These are phyloP conservation scores for Escovopsis sp. DNA, from an alignment of 2,329 filamentous ascomycete genomes.

Conservation along the genomic window DNA sequence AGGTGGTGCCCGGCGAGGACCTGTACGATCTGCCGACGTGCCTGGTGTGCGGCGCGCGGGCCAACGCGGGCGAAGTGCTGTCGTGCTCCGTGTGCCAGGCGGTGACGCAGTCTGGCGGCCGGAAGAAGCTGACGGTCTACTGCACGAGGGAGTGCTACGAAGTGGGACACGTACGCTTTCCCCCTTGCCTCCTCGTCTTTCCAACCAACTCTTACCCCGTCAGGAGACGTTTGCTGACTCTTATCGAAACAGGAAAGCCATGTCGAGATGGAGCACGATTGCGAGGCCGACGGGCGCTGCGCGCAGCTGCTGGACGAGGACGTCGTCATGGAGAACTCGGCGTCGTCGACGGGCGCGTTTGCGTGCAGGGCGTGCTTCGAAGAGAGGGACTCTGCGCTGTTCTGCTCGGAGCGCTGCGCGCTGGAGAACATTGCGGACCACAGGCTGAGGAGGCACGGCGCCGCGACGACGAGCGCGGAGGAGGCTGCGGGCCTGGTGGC, in stretches of 20 bases:
- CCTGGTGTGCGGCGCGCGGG: conserved; percentile 20
- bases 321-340: conserved; percentile 23
- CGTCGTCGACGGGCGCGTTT: conserved; percentile 13
- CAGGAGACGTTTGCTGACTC: conserved; percentile 10
- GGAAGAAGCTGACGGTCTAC: conserved; percentile 25
- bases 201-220: not conserved
- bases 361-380: conserved; percentile 28
- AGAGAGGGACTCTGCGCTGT: conserved; percentile 22
- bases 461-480: conserved; percentile 10
- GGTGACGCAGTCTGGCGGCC: conserved; percentile 22
- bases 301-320: conserved; percentile 25
- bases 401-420: conserved; percentile 30
- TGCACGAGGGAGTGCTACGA: conserved; percentile 29
- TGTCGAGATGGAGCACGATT: conserved; percentile 24
- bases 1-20: conserved; percentile 15
- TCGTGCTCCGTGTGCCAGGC: conserved; percentile 32
- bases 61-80: conserved; percentile 22
- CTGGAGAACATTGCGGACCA: conserved; percentile 25
- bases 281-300: conserved; percentile 26
- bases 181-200: too few species aligned
- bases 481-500: conserved; percentile 11
- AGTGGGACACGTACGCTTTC: conserved; percentile 25
- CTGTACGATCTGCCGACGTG: conserved; percentile 26
- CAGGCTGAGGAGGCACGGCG: conserved; percentile 18
- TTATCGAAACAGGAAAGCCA: conserved; percentile 22